Base-by-base conservation (phyloP, 176 grass and related monocot genomes). In the Carex parvula region DNA sequence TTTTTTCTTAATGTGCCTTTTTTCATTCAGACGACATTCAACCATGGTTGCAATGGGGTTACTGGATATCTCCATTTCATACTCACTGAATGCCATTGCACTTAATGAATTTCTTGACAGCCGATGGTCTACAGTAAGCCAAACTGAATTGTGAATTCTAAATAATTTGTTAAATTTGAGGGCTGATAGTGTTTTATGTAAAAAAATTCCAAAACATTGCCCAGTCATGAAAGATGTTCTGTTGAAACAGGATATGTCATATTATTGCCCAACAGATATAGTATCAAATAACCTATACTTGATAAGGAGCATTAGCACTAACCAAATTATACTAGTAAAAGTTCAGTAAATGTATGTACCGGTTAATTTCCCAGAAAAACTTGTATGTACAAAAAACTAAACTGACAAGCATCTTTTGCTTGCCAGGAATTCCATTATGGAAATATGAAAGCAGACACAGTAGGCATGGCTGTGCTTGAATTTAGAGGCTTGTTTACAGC, bases 71-170 rank as follows among this genome's bases (percentile, higher is more conserved):
- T 77, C 88, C 88, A 62, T 79, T 89, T 86, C 84, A 20, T 89
- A 89, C 81, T 84, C 83, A 60, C 88, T 86, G 79, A 86, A 89
- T 86, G 84, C 88, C 17, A 53, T 89, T 58, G 84, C 88, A 68
- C 84, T 89, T 59, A 89, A 89, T 84, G 84, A 86, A 86, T 68
- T 89, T 57, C 86, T 92, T 35, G 96, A 99, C 60, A 33, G 79
- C 72, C 91, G 96, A 95, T 99, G 95, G 95, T 87, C 88, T 83
- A 91, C 56, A 24, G 95, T 98, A 93, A 91, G 87, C 55, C 83
- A 50, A 65, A 12, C 69, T 79, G 22, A 57, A 46, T 37, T 60
- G 42, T 42, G 57, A 79, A 35, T n/a, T 74, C 13, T 81, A 26
- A n/a, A 42, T 64, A n/a, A 64, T 81, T 48, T 62, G n/a, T 41